These are phyloP conservation scores for Tolypocladium tundrense DNA, from an alignment of 2,329 filamentous ascomycete species.

Conservation along the genomic window DNA sequence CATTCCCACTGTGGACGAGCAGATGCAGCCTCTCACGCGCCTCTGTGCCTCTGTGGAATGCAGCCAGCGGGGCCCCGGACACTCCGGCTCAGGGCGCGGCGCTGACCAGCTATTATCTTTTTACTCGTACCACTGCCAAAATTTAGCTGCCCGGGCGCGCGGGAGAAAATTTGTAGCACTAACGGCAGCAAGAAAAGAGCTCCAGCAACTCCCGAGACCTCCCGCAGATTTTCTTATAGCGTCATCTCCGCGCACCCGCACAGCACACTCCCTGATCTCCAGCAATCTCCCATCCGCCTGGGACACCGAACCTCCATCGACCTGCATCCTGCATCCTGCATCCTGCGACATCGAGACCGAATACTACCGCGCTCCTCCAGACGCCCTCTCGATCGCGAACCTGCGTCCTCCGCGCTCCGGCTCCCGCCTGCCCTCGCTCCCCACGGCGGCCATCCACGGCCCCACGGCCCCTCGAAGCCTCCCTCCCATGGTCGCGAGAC, in stretches of 20 bases:
- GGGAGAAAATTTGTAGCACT: not conserved
- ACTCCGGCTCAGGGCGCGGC: too few species aligned
- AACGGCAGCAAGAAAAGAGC: not conserved
- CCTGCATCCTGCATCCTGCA: not conserved
- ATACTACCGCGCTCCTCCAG: not conserved
- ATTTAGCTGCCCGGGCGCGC: not conserved
- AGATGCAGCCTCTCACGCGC: not conserved
- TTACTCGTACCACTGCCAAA: too few species aligned
- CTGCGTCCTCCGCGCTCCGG: not conserved
- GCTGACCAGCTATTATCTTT: too few species aligned
- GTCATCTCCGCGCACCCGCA: conserved; percentile 1
- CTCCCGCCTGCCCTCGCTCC: not conserved
- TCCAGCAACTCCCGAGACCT: not conserved
- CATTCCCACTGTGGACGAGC: not conserved
- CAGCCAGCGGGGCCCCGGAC: not conserved
- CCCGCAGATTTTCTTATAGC: not conserved
- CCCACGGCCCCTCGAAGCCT: conserved; percentile 9
- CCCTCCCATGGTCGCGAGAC: conserved; percentile 22
- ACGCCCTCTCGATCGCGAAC: not conserved
- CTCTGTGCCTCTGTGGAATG: not conserved
- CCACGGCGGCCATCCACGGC: conserved; percentile 3
- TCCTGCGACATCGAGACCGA: not conserved
- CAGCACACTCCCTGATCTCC: not conserved
- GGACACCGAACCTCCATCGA: not conserved
- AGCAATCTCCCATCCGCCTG: not conserved